A percentile compares a stretch with the other conserved stretches of the same genome.
Evolutionary conservation across 2,329 filamentous ascomycete species (phyloP).

Genomic region (Blastomyces parvus): DNA sequence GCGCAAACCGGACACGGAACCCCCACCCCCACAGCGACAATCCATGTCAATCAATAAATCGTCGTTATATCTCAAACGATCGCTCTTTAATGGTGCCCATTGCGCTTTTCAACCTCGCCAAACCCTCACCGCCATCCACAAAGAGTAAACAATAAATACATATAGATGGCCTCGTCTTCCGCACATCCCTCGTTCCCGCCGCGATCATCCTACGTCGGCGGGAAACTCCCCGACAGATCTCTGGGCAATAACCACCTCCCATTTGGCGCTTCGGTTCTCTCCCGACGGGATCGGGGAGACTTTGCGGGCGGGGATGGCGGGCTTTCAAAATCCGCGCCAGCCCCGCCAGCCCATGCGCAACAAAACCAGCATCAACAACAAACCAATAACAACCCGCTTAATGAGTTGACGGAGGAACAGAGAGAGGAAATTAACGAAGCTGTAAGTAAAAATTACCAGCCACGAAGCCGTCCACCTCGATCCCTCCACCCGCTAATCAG

Average conservation of each 20-base stretch:
- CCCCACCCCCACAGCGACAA: neutral
- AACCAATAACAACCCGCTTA: conserved; percentile 40
- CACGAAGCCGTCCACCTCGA: neutral
- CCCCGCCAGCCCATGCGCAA: conserved; percentile 32
- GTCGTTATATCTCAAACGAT: neutral
- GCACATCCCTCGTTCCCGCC: conserved; percentile 47
- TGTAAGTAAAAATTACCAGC: conserved; percentile 44
- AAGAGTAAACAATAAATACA: neutral
- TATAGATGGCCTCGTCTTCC: conserved; percentile 25
- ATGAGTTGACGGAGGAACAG: conserved; percentile 71
- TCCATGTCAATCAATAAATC: neutral
- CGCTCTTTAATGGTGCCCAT: neutral
- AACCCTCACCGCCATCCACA: neutral
- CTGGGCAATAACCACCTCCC: conserved; percentile 33
- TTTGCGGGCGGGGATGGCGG: conserved; percentile 10
- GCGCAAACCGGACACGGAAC: neutral
- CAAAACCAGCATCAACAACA: conserved; percentile 30
- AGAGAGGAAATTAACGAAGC: conserved; percentile 89
- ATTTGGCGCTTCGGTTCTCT: conserved; percentile 38
- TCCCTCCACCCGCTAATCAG: neutral
- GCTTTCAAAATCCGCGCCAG: conserved; percentile 24
- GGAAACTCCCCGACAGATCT: conserved; percentile 44
- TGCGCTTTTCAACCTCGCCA: neutral
- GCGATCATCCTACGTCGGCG: conserved; percentile 45
- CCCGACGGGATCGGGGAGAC: conserved; percentile 24